phyloP scores from a whole-genome alignment of 306 rosid genomes.

The Astragalus glycyphyllos region DNA sequence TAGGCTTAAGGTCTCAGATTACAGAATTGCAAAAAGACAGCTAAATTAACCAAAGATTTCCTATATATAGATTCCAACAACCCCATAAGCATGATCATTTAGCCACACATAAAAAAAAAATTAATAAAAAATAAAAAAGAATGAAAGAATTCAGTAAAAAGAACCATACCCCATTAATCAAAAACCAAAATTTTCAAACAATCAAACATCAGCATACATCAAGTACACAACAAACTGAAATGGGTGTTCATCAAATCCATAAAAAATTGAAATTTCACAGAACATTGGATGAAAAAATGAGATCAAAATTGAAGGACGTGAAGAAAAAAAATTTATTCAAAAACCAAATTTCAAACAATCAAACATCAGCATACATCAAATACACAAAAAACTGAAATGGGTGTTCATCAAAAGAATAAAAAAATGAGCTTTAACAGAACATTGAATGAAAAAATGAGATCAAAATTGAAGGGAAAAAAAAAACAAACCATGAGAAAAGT shows the following conservation, averaged over 20 bases:
- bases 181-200: slow-evolving; percentile 11
- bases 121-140: too few relatives aligned
- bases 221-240: slow-evolving; percentile 32
- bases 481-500: slow-evolving; percentile 52
- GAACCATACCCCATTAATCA: slow-evolving; percentile 35
- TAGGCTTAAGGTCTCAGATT: slow-evolving; percentile 47
- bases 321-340: not conserved
- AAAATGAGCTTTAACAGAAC: not conserved
- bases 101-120: slow-evolving; percentile 12
- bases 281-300: slow-evolving; percentile 1
- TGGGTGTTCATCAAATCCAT: slow-evolving; percentile 17
- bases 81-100: slow-evolving; percentile 42
- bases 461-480: not conserved
- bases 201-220: slow-evolving; percentile 15
- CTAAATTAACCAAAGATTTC: slow-evolving; percentile 44
- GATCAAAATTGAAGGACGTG: not conserved
- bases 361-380: slow-evolving; percentile 21
- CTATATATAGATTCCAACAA: slow-evolving; percentile 44
- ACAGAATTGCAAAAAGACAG: slow-evolving; percentile 43
- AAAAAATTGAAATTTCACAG: not conserved
- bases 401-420: slow-evolving; percentile 4
- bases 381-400: slow-evolving; percentile 37
- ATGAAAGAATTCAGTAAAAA: too few relatives aligned
- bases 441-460: slow-evolving; percentile 5
- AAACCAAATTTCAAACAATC: too few relatives aligned